Evolutionary conservation across 2,329 filamentous ascomycete species (phyloP), one percentile per base, ranked within the genome.

Genomic region (Apiospora hydei): DNA sequence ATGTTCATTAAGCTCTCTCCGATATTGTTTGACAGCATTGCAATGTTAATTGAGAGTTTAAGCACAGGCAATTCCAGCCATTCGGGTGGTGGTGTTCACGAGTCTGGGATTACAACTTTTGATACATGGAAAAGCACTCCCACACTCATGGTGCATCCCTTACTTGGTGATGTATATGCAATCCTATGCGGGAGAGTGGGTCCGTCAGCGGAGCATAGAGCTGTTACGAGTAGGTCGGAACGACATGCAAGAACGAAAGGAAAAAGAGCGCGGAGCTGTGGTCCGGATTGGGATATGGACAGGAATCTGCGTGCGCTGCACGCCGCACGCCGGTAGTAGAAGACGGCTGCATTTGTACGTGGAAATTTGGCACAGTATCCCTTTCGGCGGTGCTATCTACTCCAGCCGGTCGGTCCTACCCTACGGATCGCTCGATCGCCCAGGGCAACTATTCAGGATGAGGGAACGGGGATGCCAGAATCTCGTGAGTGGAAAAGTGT

Each of bases 101-200:
- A 34, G 34, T 34, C 34, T 6, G 34, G 34, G 34, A 6, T 34
- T 6, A 6, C 34, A 34, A 34, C 34, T 34, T 34, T 34, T 34
- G 34, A 34, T 34, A 34, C 3, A 34, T 34, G 34, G 34, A 6
- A 34, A 34, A 34, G 34, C 34, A 34, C 34, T 34, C 34, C 34
- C 34, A 6, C 34, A 34, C 44, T 46, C 44, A 16, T 14, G 7
- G 7, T 46, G 18, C 44, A 46, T 46, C 44, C 34, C 34, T 46
- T 46, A 16, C 13, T 46, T 16, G 13, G 4, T 18, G 5, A 18
- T 14, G 44, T 46, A 46, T 46, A 14, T 11, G 5, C 1, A 34
- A 34, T n/a, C 34, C 34, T 57, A 61, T 61, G 53, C 53, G 53
- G 53, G 53, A 38, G 53, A 14, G 53, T 61, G 53, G 53, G 18